These are phyloP conservation scores for Aciculoconidium aculeatum DNA, from an alignment of 805 yeast species.

Conservation along the genomic window DNA sequence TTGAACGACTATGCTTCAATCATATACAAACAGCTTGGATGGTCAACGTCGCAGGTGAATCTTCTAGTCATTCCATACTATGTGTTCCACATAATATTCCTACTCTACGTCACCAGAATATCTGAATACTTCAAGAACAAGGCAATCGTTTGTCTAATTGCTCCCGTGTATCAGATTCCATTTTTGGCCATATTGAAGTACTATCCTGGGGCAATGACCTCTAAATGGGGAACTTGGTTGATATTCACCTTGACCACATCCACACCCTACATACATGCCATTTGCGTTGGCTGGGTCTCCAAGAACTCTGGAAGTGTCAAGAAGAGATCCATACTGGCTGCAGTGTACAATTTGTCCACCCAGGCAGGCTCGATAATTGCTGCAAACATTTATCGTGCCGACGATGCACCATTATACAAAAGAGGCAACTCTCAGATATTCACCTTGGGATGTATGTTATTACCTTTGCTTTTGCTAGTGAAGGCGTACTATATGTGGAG, in stretches of 20 bases:
- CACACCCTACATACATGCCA: slow-evolving; percentile 20
- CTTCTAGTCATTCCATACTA: slow-evolving; percentile 48
- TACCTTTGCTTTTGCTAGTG: slow-evolving; percentile 16
- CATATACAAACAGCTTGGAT: slow-evolving; percentile 36
- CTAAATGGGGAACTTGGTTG: slow-evolving; percentile 40
- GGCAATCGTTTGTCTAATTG: slow-evolving; percentile 7
- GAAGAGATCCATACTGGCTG: slow-evolving; percentile 58
- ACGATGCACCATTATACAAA: slow-evolving; percentile 56
- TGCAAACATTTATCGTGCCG: slow-evolving; percentile 49
- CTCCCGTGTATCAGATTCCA: slow-evolving; percentile 15
- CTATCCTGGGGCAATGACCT: slow-evolving; percentile 37
- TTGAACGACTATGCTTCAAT: slow-evolving; percentile 8
- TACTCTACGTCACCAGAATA: slow-evolving; percentile 16
- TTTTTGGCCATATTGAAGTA: slow-evolving; percentile 24
- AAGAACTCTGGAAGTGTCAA: slow-evolving; percentile 56
- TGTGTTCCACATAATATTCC: slow-evolving; percentile 16
- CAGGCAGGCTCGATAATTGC: slow-evolving; percentile 53
- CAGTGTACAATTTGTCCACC: slow-evolving; percentile 58
- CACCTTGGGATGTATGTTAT: slow-evolving; percentile 13
- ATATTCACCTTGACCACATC: slow-evolving; percentile 36
- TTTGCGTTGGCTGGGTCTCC: slow-evolving; percentile 53
- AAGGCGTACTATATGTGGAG: slow-evolving; percentile 19
- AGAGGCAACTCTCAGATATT: slow-evolving; percentile 45
- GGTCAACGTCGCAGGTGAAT: slow-evolving; percentile 46
- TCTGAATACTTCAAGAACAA: slow-evolving; percentile 20